Conservation (phyloP, 805 yeast species). For the Blastobotrys chiropterorum region DNA sequence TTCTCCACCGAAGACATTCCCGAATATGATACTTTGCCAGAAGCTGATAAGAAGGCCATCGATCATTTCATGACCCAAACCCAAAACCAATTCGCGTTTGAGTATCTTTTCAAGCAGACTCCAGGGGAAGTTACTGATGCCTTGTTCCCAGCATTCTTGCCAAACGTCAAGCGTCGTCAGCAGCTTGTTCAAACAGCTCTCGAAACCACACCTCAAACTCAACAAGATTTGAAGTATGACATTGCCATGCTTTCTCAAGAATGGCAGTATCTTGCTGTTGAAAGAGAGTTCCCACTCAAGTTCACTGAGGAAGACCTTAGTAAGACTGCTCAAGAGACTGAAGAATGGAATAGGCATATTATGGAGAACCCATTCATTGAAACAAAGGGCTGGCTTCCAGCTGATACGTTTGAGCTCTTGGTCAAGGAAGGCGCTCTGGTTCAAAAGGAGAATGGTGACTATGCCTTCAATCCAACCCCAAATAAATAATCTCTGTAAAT, state of each 20-base stretch:
- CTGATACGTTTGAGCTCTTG: conserved; percentile 76
- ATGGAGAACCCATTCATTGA: conserved; percentile 77
- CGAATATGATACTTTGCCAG: conserved; percentile 59
- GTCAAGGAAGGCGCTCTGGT: conserved; percentile 62
- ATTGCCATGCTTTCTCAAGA: conserved; percentile 24
- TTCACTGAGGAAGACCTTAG: conserved; percentile 55
- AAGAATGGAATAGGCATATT: conserved; percentile 60
- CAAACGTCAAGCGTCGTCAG: conserved; percentile 53
- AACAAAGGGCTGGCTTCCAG: conserved; percentile 94
- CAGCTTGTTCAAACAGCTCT: conserved; percentile 30
- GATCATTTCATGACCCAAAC: conserved; percentile 84
- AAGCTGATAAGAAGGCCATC: conserved; percentile 70
- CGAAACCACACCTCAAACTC: conserved; percentile 19
- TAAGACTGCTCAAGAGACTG: conserved; percentile 50
- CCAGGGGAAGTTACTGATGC: conserved; percentile 32
- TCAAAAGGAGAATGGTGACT: conserved; percentile 54
- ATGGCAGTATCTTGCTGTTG: conserved; percentile 23
- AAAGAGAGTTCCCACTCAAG: conserved; percentile 48
- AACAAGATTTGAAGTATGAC: conserved; percentile 29
- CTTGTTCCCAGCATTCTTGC: conserved; percentile 75
- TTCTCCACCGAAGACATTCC: conserved; percentile 73
- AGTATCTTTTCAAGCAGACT: conserved; percentile 59
- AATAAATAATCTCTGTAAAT: neutral
- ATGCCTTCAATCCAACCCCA: conserved; percentile 24
- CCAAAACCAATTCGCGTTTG: conserved; percentile 88